Base-by-base conservation (phyloP, 164 flowering plant species). In the Paratinospora sagittata region DNA sequence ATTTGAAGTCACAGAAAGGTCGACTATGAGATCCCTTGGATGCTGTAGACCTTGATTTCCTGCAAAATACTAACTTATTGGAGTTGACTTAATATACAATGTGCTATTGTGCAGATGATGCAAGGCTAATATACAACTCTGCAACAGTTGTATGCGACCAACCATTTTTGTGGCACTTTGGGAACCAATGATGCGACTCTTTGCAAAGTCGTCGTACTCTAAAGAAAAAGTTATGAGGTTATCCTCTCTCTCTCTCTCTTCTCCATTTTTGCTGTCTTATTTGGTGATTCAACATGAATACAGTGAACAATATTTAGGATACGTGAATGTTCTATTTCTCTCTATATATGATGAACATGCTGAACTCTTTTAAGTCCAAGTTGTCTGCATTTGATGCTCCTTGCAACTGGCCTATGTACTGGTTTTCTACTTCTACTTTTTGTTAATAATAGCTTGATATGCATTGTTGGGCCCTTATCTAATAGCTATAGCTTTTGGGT, bases 101-200 rank as follows among this genome's bases (percentile, higher is more conserved):
- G 16, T 76, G 23, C 45, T 73, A 10, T 62, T 66, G 21, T 81
- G 83, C 91, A 91, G 97, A 81, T 79, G 92, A 86, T 85, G 97
- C 94, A 21, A 76, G 79, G 74, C 52, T 33, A 6, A 82, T 88
- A 55, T 87, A 84, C 72, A 52, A 74, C 39, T 77, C 83, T 58
- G 87, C 87, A 27, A 87, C 71, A 78, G 75, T 79, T 64, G 21
- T 88, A 10, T 60, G 71, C 30, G 75, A 67, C 33, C 27, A 67
- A 43, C 26, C 45, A 30, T 61, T 62, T 79, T 49, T 77, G 72
- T 82, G 49, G 72, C 65, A 9, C 33, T 30, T 23, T 12, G 57
- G 67, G 47, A 47, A 33, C 34, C 34, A 30, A 24, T 63, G 37
- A 55, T 21, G 4, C 6, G 19, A 55, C 8, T 43, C n/a, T 19